Conservation (phyloP, 2,329 filamentous ascomycete genomes). For the Xylaria arbuscula region DNA sequence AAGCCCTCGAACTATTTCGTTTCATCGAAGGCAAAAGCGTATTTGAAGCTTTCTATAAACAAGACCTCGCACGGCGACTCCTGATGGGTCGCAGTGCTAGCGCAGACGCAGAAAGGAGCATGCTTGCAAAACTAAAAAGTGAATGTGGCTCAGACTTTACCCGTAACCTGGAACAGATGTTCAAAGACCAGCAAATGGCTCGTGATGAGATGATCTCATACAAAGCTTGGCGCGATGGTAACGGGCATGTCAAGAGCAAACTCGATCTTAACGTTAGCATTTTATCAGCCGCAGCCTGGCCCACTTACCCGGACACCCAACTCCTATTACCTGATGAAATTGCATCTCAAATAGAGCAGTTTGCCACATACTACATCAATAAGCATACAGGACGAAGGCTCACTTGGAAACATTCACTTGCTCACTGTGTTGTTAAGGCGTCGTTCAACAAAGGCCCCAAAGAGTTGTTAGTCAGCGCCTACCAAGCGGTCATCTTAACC, state of each 20-base stretch:
- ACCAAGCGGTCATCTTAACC: conserved; percentile 90
- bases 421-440: conserved; percentile 87
- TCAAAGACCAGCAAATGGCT: conserved; percentile 95
- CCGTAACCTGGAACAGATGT: conserved; percentile 98
- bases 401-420: conserved; percentile 92
- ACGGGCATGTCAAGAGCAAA: conserved; percentile 56
- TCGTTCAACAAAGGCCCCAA: conserved; percentile 83
- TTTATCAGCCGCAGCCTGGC: conserved; percentile 92
- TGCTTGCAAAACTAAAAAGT: conserved; percentile 89
- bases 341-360: conserved; percentile 79
- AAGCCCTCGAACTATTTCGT: conserved; percentile 92
- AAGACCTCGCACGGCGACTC: conserved; percentile 88
- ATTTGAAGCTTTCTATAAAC: conserved; percentile 99
- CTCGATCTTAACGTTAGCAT: conserved; percentile 88
- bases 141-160: conserved; percentile 96
- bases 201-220: conserved; percentile 94
- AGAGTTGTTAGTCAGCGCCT: conserved; percentile 89
- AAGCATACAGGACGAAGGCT: conserved; percentile 91
- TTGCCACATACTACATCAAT: conserved; percentile 85
- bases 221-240: conserved; percentile 71
- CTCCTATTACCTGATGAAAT: conserved; percentile 82
- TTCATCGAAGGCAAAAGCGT: conserved; percentile 98
- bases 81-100: conserved; percentile 94
- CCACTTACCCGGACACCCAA: conserved; percentile 80
- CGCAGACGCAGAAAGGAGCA: conserved; percentile 93